A percentile compares a stretch with the other conserved stretches of the same genome.
Evolutionary conservation across 2,329 filamentous ascomycete species (phyloP).

Genomic region (Fusarium duplospermum): DNA sequence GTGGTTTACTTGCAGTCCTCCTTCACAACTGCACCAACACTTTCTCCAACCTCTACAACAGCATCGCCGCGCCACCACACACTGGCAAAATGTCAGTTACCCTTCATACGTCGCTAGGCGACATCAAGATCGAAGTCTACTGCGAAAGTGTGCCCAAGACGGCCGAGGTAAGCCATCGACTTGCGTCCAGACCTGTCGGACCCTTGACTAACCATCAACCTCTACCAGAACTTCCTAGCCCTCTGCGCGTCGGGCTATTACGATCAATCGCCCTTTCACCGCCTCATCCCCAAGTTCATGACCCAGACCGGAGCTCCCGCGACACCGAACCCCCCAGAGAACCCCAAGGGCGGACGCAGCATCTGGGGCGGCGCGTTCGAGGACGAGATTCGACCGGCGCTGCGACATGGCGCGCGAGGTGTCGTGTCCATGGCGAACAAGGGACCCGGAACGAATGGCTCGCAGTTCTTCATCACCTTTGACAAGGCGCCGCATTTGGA

Average conservation of each 20-base stretch:
- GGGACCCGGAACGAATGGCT: conserved; percentile 78
- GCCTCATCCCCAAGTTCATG: conserved; percentile 85
- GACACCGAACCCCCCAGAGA: conserved; percentile 61
- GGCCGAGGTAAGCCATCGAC: conserved; percentile 71
- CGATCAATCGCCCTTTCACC: conserved; percentile 80
- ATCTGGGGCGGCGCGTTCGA: conserved; percentile 82
- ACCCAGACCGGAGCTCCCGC: conserved; percentile 78
- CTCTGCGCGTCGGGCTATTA: conserved; percentile 86
- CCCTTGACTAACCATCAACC: conserved; percentile 21
- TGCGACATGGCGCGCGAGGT: conserved; percentile 76
- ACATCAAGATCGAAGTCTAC: conserved; percentile 96
- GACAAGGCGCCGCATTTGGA: conserved; percentile 84
- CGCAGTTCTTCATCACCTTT: conserved; percentile 85
- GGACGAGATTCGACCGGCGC: conserved; percentile 80
- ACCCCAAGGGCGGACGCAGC: conserved; percentile 76
- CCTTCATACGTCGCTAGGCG: conserved; percentile 88
- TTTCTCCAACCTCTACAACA: neutral
- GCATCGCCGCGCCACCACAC: neutral
- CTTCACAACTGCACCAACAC: neutral
- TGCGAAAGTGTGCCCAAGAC: conserved; percentile 95
- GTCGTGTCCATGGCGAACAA: conserved; percentile 85
- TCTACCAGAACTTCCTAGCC: conserved; percentile 81
- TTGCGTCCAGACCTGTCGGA: neutral
- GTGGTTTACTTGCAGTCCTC: neutral
- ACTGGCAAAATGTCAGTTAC: conserved; percentile 69